Percentiles rank a stretch among this genome's conserved stretches.
Conservation (phyloP, 116 monocot species). For the Dioscorea cayenensis region DNA sequence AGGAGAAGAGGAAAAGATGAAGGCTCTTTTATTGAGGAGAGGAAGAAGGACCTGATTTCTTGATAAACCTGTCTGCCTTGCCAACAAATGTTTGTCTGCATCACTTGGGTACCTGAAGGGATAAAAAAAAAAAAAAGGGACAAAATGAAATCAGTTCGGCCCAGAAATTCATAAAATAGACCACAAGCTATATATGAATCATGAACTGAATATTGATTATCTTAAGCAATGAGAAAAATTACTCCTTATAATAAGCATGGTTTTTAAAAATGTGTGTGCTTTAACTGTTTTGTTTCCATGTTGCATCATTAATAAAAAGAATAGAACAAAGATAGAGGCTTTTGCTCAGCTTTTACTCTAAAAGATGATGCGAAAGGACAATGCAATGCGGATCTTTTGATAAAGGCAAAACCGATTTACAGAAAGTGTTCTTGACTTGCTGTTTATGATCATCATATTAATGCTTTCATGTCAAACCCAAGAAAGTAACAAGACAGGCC, state of each 20-base stretch:
- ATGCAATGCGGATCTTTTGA: not conserved
- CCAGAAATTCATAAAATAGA: not conserved
- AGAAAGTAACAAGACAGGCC: not conserved
- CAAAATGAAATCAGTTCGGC: constrained; percentile 2
- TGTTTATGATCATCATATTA: not conserved
- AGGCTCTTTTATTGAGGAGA: not conserved
- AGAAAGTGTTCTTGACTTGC: not conserved
- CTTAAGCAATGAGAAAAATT: not conserved
- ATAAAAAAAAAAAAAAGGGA: not conserved
- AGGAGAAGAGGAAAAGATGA: not conserved
- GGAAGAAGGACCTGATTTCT: constrained; percentile 48
- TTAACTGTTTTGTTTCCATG: not conserved
- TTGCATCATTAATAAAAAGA: not conserved
- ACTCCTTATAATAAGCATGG: not conserved
- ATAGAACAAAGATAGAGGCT: constrained; percentile 3
- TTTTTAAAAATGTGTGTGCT: not conserved
- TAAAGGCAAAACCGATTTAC: not conserved
- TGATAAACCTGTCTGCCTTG: constrained; percentile 59
- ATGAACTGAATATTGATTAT: not conserved
- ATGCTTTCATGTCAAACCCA: not conserved
- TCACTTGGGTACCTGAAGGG: constrained; percentile 67
- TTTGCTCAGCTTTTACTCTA: constrained; percentile 25
- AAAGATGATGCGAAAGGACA: constrained; percentile 17
- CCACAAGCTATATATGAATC: not conserved
- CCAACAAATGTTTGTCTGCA: constrained; percentile 64